phyloP scores from a whole-genome alignment of 805 yeast species.

The Blastobotrys chiropterorum region DNA sequence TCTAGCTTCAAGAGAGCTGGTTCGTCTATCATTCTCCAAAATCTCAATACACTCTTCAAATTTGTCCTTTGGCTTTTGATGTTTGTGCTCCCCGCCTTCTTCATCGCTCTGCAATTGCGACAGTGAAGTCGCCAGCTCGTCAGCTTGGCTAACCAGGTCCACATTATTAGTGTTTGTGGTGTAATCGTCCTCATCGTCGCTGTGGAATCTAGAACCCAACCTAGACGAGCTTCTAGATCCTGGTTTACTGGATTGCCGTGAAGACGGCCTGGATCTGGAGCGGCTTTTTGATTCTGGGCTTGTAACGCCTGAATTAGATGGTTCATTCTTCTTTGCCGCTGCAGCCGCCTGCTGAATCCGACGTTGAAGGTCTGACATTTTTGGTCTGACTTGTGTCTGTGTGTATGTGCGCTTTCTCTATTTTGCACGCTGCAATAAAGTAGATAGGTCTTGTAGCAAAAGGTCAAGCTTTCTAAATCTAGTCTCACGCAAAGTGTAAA shows the following conservation, averaged over 20 bases:
- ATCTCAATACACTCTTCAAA: constrained; percentile 22
- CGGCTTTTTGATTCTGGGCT: neutral
- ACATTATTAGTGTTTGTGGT: constrained; percentile 14
- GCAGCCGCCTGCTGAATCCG: constrained; percentile 4
- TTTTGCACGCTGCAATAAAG: too few relatives aligned
- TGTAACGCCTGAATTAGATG: neutral
- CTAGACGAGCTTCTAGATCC: constrained; percentile 17
- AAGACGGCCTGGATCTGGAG: constrained; percentile 5
- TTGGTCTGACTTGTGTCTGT: neutral
- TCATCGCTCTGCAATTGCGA: constrained; percentile 8
- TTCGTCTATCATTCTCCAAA: constrained; percentile 26
- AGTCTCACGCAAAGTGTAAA: neutral
- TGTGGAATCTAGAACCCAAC: constrained; percentile 11
- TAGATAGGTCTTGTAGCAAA: too few relatives aligned
- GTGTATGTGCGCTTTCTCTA: too few relatives aligned
- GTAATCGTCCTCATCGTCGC: constrained; percentile 20
- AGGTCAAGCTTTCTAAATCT: neutral
- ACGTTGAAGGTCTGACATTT: constrained; percentile 8
- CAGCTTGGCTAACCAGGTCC: constrained; percentile 8
- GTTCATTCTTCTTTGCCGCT: neutral
- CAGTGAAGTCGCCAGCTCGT: constrained; percentile 13
- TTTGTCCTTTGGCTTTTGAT: constrained; percentile 12
- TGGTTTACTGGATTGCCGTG: constrained; percentile 9
- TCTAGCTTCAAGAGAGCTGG: constrained; percentile 27
- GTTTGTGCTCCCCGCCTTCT: constrained; percentile 8